Evolutionary conservation across 2,329 filamentous ascomycete genomes (phyloP).

Genomic region (Cladosporium halotolerans): DNA sequence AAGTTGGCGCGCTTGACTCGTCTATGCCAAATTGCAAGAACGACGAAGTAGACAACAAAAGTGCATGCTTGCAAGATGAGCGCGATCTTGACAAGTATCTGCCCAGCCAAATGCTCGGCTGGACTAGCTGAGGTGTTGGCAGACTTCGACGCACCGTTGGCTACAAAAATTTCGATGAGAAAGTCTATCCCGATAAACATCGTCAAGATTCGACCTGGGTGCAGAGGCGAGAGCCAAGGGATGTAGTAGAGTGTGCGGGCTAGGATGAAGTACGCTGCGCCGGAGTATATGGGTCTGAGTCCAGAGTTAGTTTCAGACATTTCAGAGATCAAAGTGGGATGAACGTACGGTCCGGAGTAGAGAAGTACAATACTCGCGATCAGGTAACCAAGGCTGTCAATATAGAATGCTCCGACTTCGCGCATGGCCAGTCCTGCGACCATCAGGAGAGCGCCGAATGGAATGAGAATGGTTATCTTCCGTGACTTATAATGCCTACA

Average conservation of each 20-base stretch:
- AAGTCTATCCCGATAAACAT: conserved; percentile 50
- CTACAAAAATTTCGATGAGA: conserved; percentile 47
- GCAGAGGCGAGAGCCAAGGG: conserved; percentile 53
- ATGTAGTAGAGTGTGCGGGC: conserved; percentile 56
- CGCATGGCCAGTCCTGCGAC: conserved; percentile 51
- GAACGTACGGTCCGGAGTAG: conserved; percentile 38
- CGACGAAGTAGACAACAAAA: conserved; percentile 43
- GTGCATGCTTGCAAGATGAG: conserved; percentile 47
- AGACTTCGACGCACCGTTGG: conserved; percentile 44
- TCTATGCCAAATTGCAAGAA: conserved; percentile 42
- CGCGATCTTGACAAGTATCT: conserved; percentile 41
- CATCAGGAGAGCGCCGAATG: conserved; percentile 46
- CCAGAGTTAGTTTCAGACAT: not conserved
- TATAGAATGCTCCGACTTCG: conserved; percentile 48
- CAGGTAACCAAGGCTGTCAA: conserved; percentile 36
- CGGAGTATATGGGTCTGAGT: conserved; percentile 44
- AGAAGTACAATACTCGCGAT: conserved; percentile 38
- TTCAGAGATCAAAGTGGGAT: not conserved
- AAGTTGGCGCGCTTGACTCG: conserved; percentile 32
- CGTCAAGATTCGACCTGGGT: conserved; percentile 54
- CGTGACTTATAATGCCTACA: conserved; percentile 30
- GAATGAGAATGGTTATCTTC: conserved; percentile 49
- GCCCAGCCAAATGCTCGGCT: conserved; percentile 38
- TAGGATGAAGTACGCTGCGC: conserved; percentile 57
- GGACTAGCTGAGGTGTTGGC: conserved; percentile 33